Conservation (phyloP, 2,329 filamentous ascomycete genomes). For the Thelonectria blattea region DNA sequence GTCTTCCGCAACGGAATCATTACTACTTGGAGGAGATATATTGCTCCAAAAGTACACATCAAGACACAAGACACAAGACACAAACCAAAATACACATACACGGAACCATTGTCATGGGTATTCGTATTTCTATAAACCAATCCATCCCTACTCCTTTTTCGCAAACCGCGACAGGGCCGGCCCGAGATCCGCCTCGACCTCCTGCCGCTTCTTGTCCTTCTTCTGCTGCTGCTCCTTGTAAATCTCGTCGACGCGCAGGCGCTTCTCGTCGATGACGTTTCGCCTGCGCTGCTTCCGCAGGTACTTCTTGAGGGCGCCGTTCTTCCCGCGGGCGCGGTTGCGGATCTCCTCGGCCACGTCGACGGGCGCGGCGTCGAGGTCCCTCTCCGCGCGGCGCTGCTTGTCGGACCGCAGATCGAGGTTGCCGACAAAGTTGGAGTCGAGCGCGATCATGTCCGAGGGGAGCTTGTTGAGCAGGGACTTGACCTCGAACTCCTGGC, state of each 20-base stretch:
- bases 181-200: slow-evolving; percentile 76
- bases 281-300: slow-evolving; percentile 88
- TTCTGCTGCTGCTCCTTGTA: slow-evolving; percentile 74
- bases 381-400: slow-evolving; percentile 76
- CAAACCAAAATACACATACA: no score
- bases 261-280: slow-evolving; percentile 97
- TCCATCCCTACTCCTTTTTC: slow-evolving; percentile 61
- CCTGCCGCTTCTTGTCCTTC: slow-evolving; percentile 65
- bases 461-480: slow-evolving; percentile 90
- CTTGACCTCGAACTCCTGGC: slow-evolving; percentile 91
- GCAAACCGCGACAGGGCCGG: slow-evolving; percentile 88
- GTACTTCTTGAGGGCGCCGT: slow-evolving; percentile 85
- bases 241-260: slow-evolving; percentile 83
- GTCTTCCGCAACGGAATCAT: slow-evolving; percentile 9
- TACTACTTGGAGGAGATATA: not conserved
- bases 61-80: no score
- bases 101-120: slow-evolving; percentile 28
- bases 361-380: slow-evolving; percentile 73
- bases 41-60: not conserved
- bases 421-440: slow-evolving; percentile 90
- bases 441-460: slow-evolving; percentile 95
- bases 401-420: slow-evolving; percentile 82
- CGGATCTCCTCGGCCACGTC: slow-evolving; percentile 66
- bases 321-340: slow-evolving; percentile 87
- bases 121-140: slow-evolving; percentile 35